phyloP scores from a whole-genome alignment of 2,329 filamentous ascomycete genomes.

The Scedosporium apiospermum region DNA sequence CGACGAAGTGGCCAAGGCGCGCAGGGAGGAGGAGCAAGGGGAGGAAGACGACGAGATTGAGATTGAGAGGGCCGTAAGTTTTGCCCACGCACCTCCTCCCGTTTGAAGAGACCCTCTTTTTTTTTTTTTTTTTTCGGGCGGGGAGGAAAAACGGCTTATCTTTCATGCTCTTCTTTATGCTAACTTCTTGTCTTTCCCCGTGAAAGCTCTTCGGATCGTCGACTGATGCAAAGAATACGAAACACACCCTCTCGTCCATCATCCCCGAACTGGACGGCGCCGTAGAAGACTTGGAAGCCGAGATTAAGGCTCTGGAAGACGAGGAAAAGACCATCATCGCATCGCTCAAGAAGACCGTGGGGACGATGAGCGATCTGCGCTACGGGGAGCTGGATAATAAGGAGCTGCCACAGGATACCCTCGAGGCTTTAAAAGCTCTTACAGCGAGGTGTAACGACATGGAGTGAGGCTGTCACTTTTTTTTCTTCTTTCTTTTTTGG shows the following conservation, averaged over 20 bases:
- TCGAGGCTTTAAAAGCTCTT: conserved; percentile 55
- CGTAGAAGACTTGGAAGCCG: conserved; percentile 52
- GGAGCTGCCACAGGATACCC: conserved; percentile 54
- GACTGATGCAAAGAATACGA: conserved; percentile 33
- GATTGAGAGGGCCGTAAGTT: conserved; percentile 46
- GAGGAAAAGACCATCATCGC: conserved; percentile 53
- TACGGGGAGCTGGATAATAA: conserved; percentile 66
- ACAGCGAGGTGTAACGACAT: conserved; percentile 6
- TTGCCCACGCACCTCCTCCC: too few species aligned
- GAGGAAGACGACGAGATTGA: conserved; percentile 55
- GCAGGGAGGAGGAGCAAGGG: conserved; percentile 41
- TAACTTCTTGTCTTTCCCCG: neutral
- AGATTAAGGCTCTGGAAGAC: conserved; percentile 55
- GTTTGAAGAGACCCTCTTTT: too few species aligned
- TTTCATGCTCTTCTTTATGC: neutral
- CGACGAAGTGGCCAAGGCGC: conserved; percentile 44
- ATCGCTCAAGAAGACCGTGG: conserved; percentile 56
- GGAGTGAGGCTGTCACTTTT: neutral
- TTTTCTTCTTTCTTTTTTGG: too few species aligned
- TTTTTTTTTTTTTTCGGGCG: neutral
- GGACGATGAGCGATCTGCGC: conserved; percentile 69
- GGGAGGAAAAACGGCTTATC: too few species aligned
- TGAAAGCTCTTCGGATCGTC: conserved; percentile 47
- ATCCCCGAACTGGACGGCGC: conserved; percentile 62
- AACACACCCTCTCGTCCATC: conserved; percentile 55